Conservation (phyloP, 768 basidiomycete genomes). For the Amanita fuliginea region DNA sequence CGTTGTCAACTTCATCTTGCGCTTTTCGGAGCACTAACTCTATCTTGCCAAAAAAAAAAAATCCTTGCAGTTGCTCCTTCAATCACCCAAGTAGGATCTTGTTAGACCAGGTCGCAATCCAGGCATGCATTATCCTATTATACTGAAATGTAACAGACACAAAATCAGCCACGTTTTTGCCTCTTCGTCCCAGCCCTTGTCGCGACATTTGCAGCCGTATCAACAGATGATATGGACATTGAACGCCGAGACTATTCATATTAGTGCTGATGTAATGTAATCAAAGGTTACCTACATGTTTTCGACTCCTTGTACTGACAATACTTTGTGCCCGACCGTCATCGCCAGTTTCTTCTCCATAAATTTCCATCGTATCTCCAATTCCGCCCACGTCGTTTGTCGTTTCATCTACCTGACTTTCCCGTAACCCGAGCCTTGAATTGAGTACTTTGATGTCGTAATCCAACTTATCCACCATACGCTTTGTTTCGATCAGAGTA, state of each 20-base stretch:
- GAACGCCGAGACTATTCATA: slow-evolving; percentile 44
- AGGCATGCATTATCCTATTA: not conserved
- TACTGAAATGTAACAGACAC: not conserved
- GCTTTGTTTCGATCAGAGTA: slow-evolving; percentile 81
- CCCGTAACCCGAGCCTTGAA: slow-evolving; percentile 44
- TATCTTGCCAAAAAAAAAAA: too few relatives aligned
- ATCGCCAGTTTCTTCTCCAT: slow-evolving; percentile 32
- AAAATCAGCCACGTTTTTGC: slow-evolving; percentile 38
- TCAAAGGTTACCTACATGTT: slow-evolving; percentile 34
- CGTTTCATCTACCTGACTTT: slow-evolving; percentile 25
- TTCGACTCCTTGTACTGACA: slow-evolving; percentile 49
- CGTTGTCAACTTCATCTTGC: slow-evolving; percentile 75
- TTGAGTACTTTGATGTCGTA: slow-evolving; percentile 72
- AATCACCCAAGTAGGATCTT: not conserved
- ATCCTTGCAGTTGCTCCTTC: not conserved
- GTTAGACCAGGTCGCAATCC: not conserved
- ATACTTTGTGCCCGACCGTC: slow-evolving; percentile 60
- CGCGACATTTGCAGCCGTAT: slow-evolving; percentile 44
- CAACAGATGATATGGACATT: slow-evolving; percentile 66
- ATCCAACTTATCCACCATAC: slow-evolving; percentile 74
- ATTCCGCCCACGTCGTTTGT: slow-evolving; percentile 25
- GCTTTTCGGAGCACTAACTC: slow-evolving; percentile 43
- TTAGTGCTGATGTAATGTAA: slow-evolving; percentile 4
- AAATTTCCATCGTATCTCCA: slow-evolving; percentile 37
- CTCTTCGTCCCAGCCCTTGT: slow-evolving; percentile 44